Evolutionary conservation across 768 basidiomycete genomes (phyloP).

Genomic region (Lactarius vividus): DNA sequence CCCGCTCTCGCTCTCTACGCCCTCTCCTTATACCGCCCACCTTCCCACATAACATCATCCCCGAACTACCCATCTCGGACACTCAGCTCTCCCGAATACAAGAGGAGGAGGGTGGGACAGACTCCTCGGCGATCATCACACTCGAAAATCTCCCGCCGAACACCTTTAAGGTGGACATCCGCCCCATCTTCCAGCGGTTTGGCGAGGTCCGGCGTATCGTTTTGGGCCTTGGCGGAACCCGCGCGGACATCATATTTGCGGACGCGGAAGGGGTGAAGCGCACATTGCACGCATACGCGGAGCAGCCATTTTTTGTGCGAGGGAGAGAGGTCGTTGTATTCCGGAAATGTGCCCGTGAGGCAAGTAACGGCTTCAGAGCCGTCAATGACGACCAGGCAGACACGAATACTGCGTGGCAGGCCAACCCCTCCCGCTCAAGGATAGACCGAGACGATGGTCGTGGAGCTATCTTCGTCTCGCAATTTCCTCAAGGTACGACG

Average conservation of each 20-base stretch:
- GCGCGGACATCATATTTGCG: conserved; percentile 12
- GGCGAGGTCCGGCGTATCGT: conserved; percentile 7
- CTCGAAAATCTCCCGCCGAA: background rate
- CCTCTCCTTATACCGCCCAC: conserved; percentile 13
- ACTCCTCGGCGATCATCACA: background rate
- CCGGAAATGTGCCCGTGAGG: background rate
- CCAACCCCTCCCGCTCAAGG: background rate
- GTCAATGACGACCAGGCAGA: background rate
- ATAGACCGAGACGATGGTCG: background rate
- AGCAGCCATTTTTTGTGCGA: conserved; percentile 5
- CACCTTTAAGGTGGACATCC: conserved; percentile 13
- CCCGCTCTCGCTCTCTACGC: background rate
- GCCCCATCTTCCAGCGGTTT: conserved; percentile 5
- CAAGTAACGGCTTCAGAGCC: background rate
- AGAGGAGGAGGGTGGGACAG: background rate
- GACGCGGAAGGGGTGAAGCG: background rate
- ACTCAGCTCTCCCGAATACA: background rate
- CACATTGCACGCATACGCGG: conserved; percentile 14
- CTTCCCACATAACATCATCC: background rate
- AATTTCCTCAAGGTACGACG: background rate
- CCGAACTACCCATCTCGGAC: background rate
- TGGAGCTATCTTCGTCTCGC: background rate
- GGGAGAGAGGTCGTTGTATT: conserved; percentile 3
- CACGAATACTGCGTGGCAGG: background rate
- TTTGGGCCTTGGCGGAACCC: background rate